Base-by-base conservation (phyloP, 768 basidiomycete species). In the Hemileccinum rubropunctum region DNA sequence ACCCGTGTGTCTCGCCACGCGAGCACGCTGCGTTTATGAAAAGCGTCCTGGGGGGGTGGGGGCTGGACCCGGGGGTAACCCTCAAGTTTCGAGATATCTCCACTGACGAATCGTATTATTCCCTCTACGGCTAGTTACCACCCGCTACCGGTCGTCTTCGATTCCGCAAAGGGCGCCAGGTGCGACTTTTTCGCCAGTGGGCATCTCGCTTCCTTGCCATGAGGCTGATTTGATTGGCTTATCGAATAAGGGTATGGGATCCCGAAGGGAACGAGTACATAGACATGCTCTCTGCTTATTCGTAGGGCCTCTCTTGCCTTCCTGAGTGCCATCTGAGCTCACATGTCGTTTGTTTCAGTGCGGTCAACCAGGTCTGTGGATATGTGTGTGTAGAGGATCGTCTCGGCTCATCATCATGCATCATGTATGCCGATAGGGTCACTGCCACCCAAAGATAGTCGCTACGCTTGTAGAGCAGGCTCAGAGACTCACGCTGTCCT, bases 261-360 rank as follows among this genome's bases (percentile, higher is more conserved):
- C 89, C 88, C 3, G 94, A 95, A 77, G 95, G 94, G 55, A 86
- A 81, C 45, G 88, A 94, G 64, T 99, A 97, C 72, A 93, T 98
- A 54, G 97, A 99, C 64, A 97, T 98, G 91, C 78, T 99, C 17
- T 91, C 91, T 39, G 97, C 97, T 26, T 98, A 98, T 73, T 95
- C 91, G 91, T 95, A 23, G 23, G 23, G 23, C 23, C 23, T 23
- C 6, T 23, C 23, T 6, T 6, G 3, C 23, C 23, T 23, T 23
- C 23, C 6, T 6, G 23, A 23, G 23, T 23, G 6, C 23, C 23
- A 6, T 23, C 39, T 45, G 37, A 9, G 35, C 53, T 58, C 45
- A 53, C 45, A 33, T 18, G 32, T 28, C 5, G 35, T 20, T 49
- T 13, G 43, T 36, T 44, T 59, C 23, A 92, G 90, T 27, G 90